These are phyloP conservation scores for Chromosphaera perkinsii DNA, from an alignment of 208 protist genomes.

Conservation along the genomic window DNA sequence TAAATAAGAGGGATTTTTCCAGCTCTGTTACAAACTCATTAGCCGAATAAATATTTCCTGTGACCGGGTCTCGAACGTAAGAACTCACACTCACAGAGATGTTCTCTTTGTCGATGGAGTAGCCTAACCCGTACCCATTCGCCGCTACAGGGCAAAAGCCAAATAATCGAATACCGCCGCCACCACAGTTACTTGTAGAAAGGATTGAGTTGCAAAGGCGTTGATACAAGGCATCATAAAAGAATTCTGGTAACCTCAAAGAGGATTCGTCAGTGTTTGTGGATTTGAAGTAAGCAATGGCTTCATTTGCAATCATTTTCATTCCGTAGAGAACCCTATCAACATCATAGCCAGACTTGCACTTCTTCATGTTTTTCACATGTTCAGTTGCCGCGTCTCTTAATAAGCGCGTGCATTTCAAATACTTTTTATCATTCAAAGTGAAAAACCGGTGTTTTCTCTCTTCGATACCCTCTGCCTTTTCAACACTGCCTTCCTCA, in stretches of 20 bases:
- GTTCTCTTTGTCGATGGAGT: slow-evolving; percentile 26
- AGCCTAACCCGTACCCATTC: slow-evolving; percentile 36
- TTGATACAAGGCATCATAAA: slow-evolving; percentile 31
- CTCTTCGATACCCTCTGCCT: slow-evolving; percentile 1
- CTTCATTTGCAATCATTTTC: slow-evolving; percentile 18
- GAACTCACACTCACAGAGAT: slow-evolving; percentile 30
- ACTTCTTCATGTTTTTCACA: slow-evolving; percentile 11
- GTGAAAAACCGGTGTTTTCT: too few species aligned
- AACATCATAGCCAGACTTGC: background rate
- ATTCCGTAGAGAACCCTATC: slow-evolving; percentile 34
- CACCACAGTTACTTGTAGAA: slow-evolving; percentile 19
- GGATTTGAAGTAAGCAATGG: too few species aligned
- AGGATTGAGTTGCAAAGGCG: slow-evolving; percentile 12
- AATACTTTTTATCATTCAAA: too few species aligned
- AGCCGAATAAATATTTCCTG: too few species aligned
- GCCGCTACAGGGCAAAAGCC: slow-evolving; percentile 32
- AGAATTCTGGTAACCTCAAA: slow-evolving; percentile 3
- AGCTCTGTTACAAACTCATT: too few species aligned
- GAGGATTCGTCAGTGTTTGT: too few species aligned
- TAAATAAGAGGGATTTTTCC: too few species aligned
- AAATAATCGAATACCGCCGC: slow-evolving; percentile 17
- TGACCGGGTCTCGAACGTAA: too few species aligned
- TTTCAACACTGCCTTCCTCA: background rate
- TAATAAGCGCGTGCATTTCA: too few species aligned
- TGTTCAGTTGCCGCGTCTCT: too few species aligned